These are phyloP conservation scores for Tolypocladium tundrense DNA, from an alignment of 2,329 filamentous ascomycete species.

Conservation along the genomic window DNA sequence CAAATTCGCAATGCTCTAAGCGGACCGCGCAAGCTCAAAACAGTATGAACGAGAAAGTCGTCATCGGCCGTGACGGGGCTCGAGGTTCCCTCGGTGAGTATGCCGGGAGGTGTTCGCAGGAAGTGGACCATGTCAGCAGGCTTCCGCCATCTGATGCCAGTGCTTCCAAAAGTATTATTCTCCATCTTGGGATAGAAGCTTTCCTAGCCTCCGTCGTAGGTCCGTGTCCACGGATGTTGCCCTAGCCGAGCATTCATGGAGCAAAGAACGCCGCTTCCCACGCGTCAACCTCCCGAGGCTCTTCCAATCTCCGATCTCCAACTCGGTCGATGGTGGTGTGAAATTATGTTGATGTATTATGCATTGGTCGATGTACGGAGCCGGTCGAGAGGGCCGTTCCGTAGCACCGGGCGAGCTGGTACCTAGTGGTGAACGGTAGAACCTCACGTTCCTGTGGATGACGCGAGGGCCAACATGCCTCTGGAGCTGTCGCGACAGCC, in stretches of 20 bases:
- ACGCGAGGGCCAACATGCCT: neutral
- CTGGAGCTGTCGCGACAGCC: neutral
- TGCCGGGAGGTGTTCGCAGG: neutral
- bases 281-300: neutral
- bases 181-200: neutral
- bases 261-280: neutral
- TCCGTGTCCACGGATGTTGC: neutral
- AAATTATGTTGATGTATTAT: neutral
- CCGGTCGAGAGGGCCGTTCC: neutral
- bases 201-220: neutral
- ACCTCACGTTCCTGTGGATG: neutral
- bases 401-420: too few species aligned
- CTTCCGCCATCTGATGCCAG: neutral
- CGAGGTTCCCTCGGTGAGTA: neutral
- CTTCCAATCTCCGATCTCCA: neutral
- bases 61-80: neutral
- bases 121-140: neutral
- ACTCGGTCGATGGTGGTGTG: neutral
- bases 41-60: neutral
- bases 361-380: neutral
- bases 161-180: neutral
- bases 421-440: neutral
- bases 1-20: neutral
- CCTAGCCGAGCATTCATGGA: neutral
- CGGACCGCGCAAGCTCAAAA: neutral